A percentile compares a stretch with the other conserved stretches of the same genome.
Evolutionary conservation across 78 protist species (phyloP).

Genomic region (Goniomonas avonlea): DNA sequence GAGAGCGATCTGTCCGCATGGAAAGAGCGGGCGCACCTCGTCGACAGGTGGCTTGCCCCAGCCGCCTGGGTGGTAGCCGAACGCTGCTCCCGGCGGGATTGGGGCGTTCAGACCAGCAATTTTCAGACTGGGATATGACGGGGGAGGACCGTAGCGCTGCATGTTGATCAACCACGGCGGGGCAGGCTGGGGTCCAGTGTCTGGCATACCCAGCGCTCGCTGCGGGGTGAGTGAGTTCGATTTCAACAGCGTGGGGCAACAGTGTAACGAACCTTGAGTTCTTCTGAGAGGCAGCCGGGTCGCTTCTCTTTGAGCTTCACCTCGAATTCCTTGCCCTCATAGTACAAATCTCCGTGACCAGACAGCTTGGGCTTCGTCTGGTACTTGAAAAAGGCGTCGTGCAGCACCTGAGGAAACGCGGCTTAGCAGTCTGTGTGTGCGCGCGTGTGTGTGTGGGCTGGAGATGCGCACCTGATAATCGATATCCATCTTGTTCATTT

Average conservation of each 20-base stretch:
- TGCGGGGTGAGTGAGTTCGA: too few relatives aligned
- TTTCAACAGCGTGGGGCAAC: too few relatives aligned
- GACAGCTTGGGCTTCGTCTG: slow-evolving; percentile 78
- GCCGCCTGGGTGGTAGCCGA: slow-evolving; percentile 73
- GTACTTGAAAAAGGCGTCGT: slow-evolving; percentile 90
- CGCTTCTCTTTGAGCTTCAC: slow-evolving; percentile 8
- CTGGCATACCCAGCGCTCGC: slow-evolving; percentile 38
- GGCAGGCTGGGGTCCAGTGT: slow-evolving; percentile 57
- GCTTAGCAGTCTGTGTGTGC: not conserved
- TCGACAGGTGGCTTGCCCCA: slow-evolving; percentile 95
- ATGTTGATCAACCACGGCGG: slow-evolving; percentile 97
- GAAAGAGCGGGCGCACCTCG: too few relatives aligned
- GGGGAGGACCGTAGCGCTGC: slow-evolving; percentile 93
- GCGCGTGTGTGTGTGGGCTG: too few relatives aligned
- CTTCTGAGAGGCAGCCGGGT: slow-evolving; percentile 34
- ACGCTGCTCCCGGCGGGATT: slow-evolving; percentile 83
- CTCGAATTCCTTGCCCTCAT: slow-evolving; percentile 48
- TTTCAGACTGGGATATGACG: slow-evolving; percentile 87
- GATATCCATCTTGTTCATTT: slow-evolving; percentile 78
- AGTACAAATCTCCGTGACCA: slow-evolving; percentile 59
- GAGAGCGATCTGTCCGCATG: not conserved
- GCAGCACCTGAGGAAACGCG: slow-evolving; percentile 40
- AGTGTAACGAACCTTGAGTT: too few relatives aligned
- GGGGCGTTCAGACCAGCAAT: slow-evolving; percentile 97
- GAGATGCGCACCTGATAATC: slow-evolving; percentile 65